phyloP scores from a whole-genome alignment of 163 green algal species.

The Scenedesmus sp. region DNA sequence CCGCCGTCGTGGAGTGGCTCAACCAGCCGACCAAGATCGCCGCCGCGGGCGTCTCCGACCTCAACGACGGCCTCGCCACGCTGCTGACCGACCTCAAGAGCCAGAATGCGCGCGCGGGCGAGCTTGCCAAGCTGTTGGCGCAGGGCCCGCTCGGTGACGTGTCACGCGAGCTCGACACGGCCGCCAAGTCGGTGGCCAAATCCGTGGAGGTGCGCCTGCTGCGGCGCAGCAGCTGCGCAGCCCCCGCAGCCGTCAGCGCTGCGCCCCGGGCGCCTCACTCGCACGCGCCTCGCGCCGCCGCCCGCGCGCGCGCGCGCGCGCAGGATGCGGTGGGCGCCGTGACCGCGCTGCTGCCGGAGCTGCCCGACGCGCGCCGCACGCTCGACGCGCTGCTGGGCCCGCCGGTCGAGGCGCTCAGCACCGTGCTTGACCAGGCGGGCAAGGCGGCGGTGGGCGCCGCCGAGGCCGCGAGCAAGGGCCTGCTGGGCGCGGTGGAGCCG shows the following conservation, averaged over 20 bases:
- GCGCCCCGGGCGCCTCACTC: too few relatives aligned
- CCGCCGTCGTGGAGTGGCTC: background rate
- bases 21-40: background rate
- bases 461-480: conserved; percentile 15
- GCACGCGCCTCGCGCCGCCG: too few relatives aligned
- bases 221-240: conserved; percentile 1
- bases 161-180: too few relatives aligned
- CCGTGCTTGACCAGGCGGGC: background rate
- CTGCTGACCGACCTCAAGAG: conserved; percentile 14
- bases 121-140: conserved; percentile 2
- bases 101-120: background rate
- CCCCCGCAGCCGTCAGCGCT: too few relatives aligned
- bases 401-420: background rate
- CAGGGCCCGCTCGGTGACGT: background rate
- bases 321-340: conserved; percentile 7
- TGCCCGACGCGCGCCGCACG: conserved; percentile 10
- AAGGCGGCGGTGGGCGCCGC: background rate
- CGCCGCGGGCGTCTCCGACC: background rate
- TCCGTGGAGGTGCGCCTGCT: background rate
- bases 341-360: conserved; percentile 4
- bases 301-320: too few relatives aligned
- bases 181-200: too few relatives aligned
- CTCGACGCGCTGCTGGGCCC: conserved; percentile 14
- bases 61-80: conserved; percentile 21
- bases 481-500: background rate